These are phyloP conservation scores for Triticum monococcum DNA, from an alignment of 176 grass and related monocot genomes.

Conservation along the genomic window DNA sequence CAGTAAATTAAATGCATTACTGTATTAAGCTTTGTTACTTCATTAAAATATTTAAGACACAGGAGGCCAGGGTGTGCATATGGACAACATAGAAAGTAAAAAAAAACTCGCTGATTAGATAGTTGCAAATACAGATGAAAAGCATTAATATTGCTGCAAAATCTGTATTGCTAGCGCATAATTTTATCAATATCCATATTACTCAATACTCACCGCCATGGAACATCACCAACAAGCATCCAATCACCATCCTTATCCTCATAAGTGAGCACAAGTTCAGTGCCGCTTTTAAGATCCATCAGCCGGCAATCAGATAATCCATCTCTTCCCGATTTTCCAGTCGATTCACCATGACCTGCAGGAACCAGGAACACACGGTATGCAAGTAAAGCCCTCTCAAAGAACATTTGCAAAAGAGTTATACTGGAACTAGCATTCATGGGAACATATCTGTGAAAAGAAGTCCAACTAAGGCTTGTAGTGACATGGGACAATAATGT, in stretches of 20 bases:
- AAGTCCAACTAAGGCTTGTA: not conserved
- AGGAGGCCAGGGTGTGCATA: not conserved
- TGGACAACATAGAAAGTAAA: not conserved
- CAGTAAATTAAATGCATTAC: not conserved
- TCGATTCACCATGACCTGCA: constrained; percentile 54
- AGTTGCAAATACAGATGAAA: not conserved
- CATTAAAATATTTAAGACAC: not conserved
- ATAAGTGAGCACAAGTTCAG: constrained; percentile 73
- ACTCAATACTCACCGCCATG: constrained; percentile 58
- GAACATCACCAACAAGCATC: constrained; percentile 94
- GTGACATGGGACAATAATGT: not conserved
- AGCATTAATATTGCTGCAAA: not conserved
- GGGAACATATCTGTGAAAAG: not conserved
- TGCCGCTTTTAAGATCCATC: constrained; percentile 61
- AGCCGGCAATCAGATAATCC: constrained; percentile 42
- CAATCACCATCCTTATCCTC: constrained; percentile 85
- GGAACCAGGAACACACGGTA: constrained; percentile 1
- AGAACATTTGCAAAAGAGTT: constrained; percentile 16
- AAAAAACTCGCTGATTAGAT: not conserved
- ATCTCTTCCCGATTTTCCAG: constrained; percentile 42
- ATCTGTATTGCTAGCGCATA: not conserved
- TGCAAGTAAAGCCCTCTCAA: constrained; percentile 22
- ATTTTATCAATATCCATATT: constrained; percentile 17
- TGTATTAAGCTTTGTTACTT: not conserved
- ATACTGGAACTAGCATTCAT: not conserved